These are phyloP conservation scores for Solanum appendiculatum DNA, from an alignment of 257 asterid species.

Conservation along the genomic window DNA sequence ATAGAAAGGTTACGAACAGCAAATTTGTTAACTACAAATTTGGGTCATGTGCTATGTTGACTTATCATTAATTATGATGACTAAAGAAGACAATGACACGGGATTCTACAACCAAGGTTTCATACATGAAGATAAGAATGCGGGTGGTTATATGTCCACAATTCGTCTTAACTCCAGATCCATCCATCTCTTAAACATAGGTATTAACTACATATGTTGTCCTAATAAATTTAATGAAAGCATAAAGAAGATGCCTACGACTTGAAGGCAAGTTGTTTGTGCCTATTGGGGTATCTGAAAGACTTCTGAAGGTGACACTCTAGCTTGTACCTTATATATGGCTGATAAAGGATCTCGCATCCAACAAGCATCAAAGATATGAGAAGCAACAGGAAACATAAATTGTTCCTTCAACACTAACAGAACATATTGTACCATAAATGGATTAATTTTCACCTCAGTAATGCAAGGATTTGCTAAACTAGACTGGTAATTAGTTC, in stretches of 20 bases:
- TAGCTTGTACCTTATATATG: not conserved
- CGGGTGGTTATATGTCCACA: not conserved
- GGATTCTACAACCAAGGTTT: not conserved
- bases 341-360: not conserved
- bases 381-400: not conserved
- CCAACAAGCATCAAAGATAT: not conserved
- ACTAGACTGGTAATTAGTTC: slow-evolving; percentile 1
- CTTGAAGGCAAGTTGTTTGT: not conserved
- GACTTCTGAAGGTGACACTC: not conserved
- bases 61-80: not conserved
- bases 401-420: not conserved
- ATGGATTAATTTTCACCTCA: slow-evolving; percentile 22
- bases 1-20: not conserved
- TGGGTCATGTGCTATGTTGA: not conserved
- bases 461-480: slow-evolving; percentile 17
- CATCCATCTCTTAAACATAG: not conserved
- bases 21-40: not conserved
- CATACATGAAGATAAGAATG: not conserved
- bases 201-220: not conserved
- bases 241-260: not conserved
- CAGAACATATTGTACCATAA: not conserved
- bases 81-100: not conserved
- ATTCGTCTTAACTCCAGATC: not conserved
- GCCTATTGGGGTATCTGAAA: not conserved
- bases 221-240: not conserved